Base-by-base conservation (phyloP, 2,329 filamentous ascomycete genomes). In the Fusarium continuum region DNA sequence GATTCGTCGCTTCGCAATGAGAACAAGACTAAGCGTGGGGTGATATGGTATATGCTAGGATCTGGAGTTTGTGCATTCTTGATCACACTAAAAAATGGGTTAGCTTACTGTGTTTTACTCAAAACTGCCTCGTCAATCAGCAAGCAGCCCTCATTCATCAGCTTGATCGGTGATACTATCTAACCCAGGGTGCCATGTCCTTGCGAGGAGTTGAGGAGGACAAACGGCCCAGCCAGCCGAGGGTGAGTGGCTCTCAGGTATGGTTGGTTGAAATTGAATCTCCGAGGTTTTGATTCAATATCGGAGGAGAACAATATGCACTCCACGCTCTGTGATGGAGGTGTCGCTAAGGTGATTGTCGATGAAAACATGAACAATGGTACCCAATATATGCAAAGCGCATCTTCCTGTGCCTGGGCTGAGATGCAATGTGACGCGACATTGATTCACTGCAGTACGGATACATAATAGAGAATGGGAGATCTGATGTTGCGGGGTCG, bases 21-120 rank as follows among this genome's bases (percentile, higher is more conserved):
- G 45, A 54, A 23, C 53, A 54, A 55, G 32, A 31, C 26, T 38
- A 41, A 46, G 55, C 36, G 60, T 53, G 52, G 59, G 46, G 67
- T 62, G 49, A 32, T 56, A 53, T 52, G 55, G 44, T 60, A 60
- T 66, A 66, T 61, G 45, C 61, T 55, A 53, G 60, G 56, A 67
- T 70, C 61, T 65, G 19, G 60, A 67, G 64, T 71, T 66, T 53
- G 62, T 47, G 64, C 67, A 65, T 47, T 55, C 61, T 66, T 61
- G 58, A 64, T 71, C 69, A 71, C 66, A 65, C 56, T 59, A 55
- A 31, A n/a, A 49, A 58, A 56, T 51, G 56, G 60, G 38, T 59
- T 64, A 61, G 65, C 31, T 39, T 44, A 40, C 50, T 63, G 56
- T 55, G 23, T 46, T 47, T 65, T 55, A 46, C 47, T 52, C 53